phyloP scores from a whole-genome alignment of 2,329 filamentous ascomycete genomes.

The Gyromitra esculenta region DNA sequence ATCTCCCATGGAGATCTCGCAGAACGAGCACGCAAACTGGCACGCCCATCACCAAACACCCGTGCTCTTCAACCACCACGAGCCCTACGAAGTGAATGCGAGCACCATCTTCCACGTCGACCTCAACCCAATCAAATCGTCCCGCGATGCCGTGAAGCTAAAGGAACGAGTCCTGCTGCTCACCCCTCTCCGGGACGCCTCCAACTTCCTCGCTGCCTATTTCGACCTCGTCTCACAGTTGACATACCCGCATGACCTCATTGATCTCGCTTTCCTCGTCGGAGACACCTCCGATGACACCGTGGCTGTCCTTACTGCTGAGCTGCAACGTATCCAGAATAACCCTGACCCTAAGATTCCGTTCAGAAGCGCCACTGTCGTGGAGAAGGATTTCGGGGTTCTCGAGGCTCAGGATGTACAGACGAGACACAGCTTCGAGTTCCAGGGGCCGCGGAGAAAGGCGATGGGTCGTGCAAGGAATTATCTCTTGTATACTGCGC shows the following conservation, averaged over 20 bases:
- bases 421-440: constrained; percentile 83
- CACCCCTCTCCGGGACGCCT: constrained; percentile 90
- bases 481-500: constrained; percentile 81
- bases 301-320: constrained; percentile 81
- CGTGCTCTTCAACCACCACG: constrained; percentile 95
- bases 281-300: constrained; percentile 93
- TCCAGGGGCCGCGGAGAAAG: constrained; percentile 89
- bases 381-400: constrained; percentile 90
- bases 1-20: constrained; percentile 93
- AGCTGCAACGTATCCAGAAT: constrained; percentile 87
- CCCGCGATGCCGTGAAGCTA: constrained; percentile 78
- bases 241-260: constrained; percentile 92
- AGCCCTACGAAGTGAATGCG: constrained; percentile 83
- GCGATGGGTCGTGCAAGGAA: constrained; percentile 90
- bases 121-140: constrained; percentile 85
- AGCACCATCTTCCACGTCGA: constrained; percentile 80
- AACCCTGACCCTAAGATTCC: constrained; percentile 76
- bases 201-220: constrained; percentile 82
- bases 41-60: constrained; percentile 87
- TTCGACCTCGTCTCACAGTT: constrained; percentile 91
- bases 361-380: constrained; percentile 83
- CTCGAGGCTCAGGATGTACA: constrained; percentile 79
- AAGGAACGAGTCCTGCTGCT: constrained; percentile 89
- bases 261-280: constrained; percentile 93
- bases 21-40: constrained; percentile 92